Evolutionary conservation across 352 stramenopile genomes (phyloP), one percentile per base, ranked within the genome.

Genomic region (Poterioochromonas sp.): DNA sequence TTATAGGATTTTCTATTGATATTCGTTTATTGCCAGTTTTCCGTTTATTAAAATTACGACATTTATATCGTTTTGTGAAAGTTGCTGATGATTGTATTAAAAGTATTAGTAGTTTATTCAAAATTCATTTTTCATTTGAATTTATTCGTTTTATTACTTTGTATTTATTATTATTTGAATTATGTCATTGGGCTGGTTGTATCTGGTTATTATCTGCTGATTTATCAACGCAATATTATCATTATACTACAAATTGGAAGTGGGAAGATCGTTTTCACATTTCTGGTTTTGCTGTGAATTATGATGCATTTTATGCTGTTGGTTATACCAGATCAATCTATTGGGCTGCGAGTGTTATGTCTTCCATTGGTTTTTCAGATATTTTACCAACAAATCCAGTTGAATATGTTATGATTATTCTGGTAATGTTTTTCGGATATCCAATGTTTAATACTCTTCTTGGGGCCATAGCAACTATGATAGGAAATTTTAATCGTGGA

Each of bases 331-430:
- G 58, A 8, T 5, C 15, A 32, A 68, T 68, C 11, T 68, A 68
- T 68, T 68, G 58, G 58, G 58, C 58, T 20, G 29, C 29, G 5
- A 68, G 29, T 68, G 58, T 15, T 8, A 68, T 68, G 58, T 68
- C 58, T 15, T 68, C 58, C 29, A 34, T 37, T 40, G 58, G 58
- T 40, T 35, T 37, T 37, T 8, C 58, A 5, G 58, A 68, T 68
- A 15, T 68, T 68, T 37, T 37, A 26, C 5, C 5, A 8, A 35
- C 58, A 11, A 68, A 68, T 37, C 34, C 29, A 32, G 58, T 68
- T 8, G 58, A 68, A 34, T n/a, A 15, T 8, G 29, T 68, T 32
- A 35, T 40, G 11, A 35, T 15, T 37, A 35, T 15, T 26, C 8
- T 68, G 58, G 29, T 68, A 15, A 35, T 68, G 58, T 35, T 68